Evolutionary conservation across 306 rosid species (phyloP), one percentile per base, ranked within the genome.

Genomic region (Castanea mollissima): DNA sequence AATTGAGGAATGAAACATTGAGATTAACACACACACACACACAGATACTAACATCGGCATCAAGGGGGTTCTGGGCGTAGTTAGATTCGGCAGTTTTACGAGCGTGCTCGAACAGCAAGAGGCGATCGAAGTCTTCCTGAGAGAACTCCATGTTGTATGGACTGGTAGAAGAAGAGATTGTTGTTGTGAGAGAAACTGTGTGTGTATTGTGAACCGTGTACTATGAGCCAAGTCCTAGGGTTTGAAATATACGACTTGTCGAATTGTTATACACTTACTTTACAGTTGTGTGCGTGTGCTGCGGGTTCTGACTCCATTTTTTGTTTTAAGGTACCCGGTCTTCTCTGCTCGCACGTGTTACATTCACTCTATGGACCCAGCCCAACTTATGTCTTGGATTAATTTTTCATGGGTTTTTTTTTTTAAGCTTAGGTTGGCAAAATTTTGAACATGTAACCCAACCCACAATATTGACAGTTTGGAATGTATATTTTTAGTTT

Each of bases 81-180:
- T 86, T 84, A 63, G 83, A 81, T 88, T 92, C 97, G 20, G 90
- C 88, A 31, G 87, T 44, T 78, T 90, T 89, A 54, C 91, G 88
- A 69, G 85, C 32, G 85, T 85, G 89, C 75, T 93, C 93, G 70
- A 74, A 86, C 31, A 87, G 73, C 56, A 86, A 21, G 44, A 88
- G 78, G 70, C 92, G 88, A 21, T 90, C 91, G 79, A 88, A 69
- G 74, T 91, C 94, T 1, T 84, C 88, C 63, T 90, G 87, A 64
- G 92, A 69, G 65, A 89, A 90, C 77, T 92, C 89, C 97, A 94
- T 94, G 75, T 74, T 56, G 16, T 60, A 31, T 11, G 35, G 54
- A 76, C 3, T 2, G 25, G 72, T n/a, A 34, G 13, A 34, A 41
- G 46, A 41, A 2, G 46, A 41, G 46, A 8, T 8, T 41, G 46